Conservation (phyloP, 208 protist species). For the Crithidia thermophila region DNA sequence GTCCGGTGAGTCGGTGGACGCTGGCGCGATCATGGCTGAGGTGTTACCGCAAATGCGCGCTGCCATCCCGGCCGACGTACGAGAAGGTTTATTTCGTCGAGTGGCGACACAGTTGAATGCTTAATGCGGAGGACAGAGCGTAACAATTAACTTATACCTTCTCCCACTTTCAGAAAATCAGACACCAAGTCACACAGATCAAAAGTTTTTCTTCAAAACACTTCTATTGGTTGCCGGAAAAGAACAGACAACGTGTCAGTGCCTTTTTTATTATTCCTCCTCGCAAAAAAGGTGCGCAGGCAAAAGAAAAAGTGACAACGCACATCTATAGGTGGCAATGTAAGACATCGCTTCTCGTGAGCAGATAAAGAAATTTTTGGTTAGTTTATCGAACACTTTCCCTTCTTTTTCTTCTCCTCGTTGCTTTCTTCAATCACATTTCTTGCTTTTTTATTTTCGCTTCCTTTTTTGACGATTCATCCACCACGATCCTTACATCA, state of each 20-base stretch:
- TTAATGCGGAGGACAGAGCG: not conserved
- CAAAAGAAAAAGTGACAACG: too few species aligned
- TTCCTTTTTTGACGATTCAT: too few species aligned
- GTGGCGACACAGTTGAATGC: constrained; percentile 30
- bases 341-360: too few species aligned
- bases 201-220: not conserved
- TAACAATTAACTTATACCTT: not conserved
- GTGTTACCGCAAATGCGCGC: constrained; percentile 53
- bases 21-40: constrained; percentile 54
- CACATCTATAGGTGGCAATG: too few species aligned
- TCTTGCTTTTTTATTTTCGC: not conserved
- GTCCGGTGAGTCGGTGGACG: constrained; percentile 54
- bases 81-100: constrained; percentile 69
- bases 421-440: too few species aligned
- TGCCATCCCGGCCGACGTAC: constrained; percentile 46
- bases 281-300: too few species aligned
- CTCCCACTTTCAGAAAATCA: not conserved
- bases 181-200: not conserved
- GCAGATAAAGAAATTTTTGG: too few species aligned
- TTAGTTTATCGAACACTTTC: too few species aligned
- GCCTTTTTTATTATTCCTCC: too few species aligned
- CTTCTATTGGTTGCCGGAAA: too few species aligned
- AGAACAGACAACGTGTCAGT: not conserved
- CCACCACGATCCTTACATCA: too few species aligned
- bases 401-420: too few species aligned